Base-by-base conservation (phyloP, 345 rosid genomes). In the Eucalyptus rudis region DNA sequence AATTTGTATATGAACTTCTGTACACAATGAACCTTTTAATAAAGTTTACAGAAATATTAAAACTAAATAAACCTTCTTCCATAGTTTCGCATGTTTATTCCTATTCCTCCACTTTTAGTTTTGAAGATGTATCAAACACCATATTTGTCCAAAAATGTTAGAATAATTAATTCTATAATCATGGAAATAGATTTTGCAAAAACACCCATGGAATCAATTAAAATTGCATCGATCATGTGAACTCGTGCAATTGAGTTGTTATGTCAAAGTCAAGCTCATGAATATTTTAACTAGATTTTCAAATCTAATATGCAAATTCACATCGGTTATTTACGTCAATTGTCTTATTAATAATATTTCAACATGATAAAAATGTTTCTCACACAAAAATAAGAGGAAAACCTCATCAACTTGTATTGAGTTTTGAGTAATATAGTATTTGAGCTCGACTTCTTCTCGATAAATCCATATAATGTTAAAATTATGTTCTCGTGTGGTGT, bases 401-500 rank as follows among this genome's bases (percentile, higher is more conserved):
- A 71, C 0, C 13, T 33, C 40, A 6, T 33, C 25, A 9, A 33
- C 25, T 17, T 1, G 3, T 19, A 33, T 33, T 33, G 4, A 17
- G 1, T 19, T 71, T 71, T 22, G 13, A 71, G 13, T 17, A 71
- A 71, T 71, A 33, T 33, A 71, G 44, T 17, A 5, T 33, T 33
- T 33, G 25, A 71, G 25, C 81, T 71, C 13, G 0, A 33, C 13
- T 33, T 17, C 22, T 36, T 11, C 13, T 17, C 0, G 1, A 33
- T 33, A 71, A 71, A 33, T 71, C 1, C 2, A 5, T 19, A 22
- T 71, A 33, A 33, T 71, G 4, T 33, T 19, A 33, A 19, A 10
- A 71, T 71, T 6, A 19, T 19, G 43, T 33, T 68, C 1, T 68
- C 0, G 4, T 17, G 4, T 8, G 1, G 0, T 17, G 24, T 7